Conservation (phyloP, 2,329 filamentous ascomycete genomes). For the Talaromyces sp. region DNA sequence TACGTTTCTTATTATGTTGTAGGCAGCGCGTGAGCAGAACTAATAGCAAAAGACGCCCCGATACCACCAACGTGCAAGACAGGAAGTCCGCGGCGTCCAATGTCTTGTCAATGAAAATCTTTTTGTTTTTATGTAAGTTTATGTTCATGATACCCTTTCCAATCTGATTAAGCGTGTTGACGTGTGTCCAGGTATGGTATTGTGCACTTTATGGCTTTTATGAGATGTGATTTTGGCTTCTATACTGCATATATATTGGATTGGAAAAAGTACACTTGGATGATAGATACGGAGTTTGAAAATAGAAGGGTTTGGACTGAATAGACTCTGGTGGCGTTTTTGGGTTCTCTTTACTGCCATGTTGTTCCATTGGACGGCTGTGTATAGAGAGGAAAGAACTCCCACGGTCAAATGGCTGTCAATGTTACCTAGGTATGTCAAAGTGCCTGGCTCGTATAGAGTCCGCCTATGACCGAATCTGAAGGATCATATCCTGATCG, state of each 20-base stretch:
- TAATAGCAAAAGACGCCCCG: background rate
- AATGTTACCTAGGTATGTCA: too few species aligned
- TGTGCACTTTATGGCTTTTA: constrained; percentile 8
- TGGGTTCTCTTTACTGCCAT: too few species aligned
- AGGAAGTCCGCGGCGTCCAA: background rate
- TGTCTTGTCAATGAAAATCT: background rate
- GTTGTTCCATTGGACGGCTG: too few species aligned
- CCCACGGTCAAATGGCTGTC: too few species aligned
- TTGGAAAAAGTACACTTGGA: background rate
- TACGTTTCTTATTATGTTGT: background rate
- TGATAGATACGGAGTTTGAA: background rate
- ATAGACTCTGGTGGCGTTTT: background rate
- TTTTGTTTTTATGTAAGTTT: background rate
- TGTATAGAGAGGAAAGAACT: too few species aligned
- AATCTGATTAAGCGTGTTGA: background rate
- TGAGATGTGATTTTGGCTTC: background rate
- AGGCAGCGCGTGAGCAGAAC: background rate
- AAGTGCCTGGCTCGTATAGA: too few species aligned
- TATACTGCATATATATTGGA: background rate
- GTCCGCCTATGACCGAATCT: too few species aligned
- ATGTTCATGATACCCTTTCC: background rate
- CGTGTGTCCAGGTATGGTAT: background rate
- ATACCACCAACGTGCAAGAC: background rate
- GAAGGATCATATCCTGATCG: too few species aligned
- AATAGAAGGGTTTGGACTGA: background rate